Evolutionary conservation across 139 green algal species (phyloP).

Genomic region (Chlorella ohadii): DNA sequence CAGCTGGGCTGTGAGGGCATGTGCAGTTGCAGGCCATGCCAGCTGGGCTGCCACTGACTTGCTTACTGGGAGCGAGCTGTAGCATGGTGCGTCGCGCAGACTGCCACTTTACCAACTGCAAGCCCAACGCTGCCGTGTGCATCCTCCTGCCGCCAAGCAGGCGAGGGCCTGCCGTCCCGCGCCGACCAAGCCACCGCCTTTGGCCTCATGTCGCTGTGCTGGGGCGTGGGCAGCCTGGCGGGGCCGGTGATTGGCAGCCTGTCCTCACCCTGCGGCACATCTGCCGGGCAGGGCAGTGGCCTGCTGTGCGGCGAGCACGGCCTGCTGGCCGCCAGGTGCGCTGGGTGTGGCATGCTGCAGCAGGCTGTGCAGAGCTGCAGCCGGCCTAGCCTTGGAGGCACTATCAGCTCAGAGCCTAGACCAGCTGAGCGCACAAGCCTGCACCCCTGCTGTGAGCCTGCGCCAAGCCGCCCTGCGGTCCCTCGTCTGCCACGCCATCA

Average conservation of each 20-base stretch:
- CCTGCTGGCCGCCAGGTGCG: conserved; percentile 6
- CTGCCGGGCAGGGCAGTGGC: neutral
- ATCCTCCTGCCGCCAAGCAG: neutral
- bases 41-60: too few species aligned
- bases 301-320: conserved; percentile 3
- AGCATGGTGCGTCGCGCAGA: too few species aligned
- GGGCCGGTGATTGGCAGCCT: conserved; percentile 23
- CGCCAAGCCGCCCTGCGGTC: too few species aligned
- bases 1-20: neutral
- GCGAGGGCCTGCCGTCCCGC: neutral
- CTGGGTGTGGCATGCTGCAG: too few species aligned
- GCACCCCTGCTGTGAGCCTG: too few species aligned
- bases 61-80: too few species aligned
- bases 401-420: neutral
- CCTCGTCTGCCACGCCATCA: too few species aligned
- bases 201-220: neutral
- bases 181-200: conserved; percentile 37
- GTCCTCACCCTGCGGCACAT: neutral
- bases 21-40: neutral
- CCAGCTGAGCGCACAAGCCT: too few species aligned
- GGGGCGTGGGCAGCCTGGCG: conserved; percentile 26
- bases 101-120: too few species aligned
- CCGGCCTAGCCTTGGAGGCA: too few species aligned
- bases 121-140: neutral
- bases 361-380: too few species aligned